These are phyloP conservation scores for Pseudonectria buxi DNA, from an alignment of 2,329 filamentous ascomycete species.

Conservation along the genomic window DNA sequence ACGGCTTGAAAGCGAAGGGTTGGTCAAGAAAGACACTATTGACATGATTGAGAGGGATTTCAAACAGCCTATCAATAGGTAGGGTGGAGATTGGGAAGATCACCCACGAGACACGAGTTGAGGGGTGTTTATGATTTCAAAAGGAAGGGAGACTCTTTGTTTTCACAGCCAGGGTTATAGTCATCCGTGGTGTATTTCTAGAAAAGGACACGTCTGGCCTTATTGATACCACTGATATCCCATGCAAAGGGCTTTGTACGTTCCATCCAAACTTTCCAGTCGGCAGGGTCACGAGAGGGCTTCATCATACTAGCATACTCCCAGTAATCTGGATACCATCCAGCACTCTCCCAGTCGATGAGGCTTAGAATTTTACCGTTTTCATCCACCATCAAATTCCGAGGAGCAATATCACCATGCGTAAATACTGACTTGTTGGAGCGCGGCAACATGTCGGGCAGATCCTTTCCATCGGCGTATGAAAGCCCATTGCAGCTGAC, in stretches of 20 bases:
- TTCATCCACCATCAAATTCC: slow-evolving; percentile 7
- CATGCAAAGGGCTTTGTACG: slow-evolving; percentile 6
- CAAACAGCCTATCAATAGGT: too few relatives aligned
- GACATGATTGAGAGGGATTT: too few relatives aligned
- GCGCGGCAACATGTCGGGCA: slow-evolving; percentile 2
- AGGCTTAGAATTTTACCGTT: slow-evolving; percentile 1
- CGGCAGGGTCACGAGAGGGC: slow-evolving; percentile 5
- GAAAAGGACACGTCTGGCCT: slow-evolving; percentile 1
- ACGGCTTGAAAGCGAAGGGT: too few relatives aligned
- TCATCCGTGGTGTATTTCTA: too few relatives aligned
- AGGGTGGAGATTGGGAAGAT: too few relatives aligned
- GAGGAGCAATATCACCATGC: slow-evolving; percentile 7
- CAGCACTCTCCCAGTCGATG: slow-evolving; percentile 5
- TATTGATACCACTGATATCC: slow-evolving; percentile 7
- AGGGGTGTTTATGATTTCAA: too few relatives aligned
- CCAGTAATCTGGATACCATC: slow-evolving; percentile 7
- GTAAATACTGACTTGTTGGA: slow-evolving; percentile 5
- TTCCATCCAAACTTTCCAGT: slow-evolving; percentile 9
- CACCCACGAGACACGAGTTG: too few relatives aligned
- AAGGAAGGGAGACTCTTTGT: too few relatives aligned
- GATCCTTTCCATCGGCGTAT: slow-evolving; percentile 3
- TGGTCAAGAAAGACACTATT: too few relatives aligned
- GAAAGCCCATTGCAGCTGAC: slow-evolving; percentile 7
- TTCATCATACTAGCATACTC: slow-evolving; percentile 10
- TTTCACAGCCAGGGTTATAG: too few relatives aligned